These are phyloP conservation scores for Exserohilum rostratum DNA, from an alignment of 2,329 filamentous ascomycete genomes.

Conservation along the genomic window DNA sequence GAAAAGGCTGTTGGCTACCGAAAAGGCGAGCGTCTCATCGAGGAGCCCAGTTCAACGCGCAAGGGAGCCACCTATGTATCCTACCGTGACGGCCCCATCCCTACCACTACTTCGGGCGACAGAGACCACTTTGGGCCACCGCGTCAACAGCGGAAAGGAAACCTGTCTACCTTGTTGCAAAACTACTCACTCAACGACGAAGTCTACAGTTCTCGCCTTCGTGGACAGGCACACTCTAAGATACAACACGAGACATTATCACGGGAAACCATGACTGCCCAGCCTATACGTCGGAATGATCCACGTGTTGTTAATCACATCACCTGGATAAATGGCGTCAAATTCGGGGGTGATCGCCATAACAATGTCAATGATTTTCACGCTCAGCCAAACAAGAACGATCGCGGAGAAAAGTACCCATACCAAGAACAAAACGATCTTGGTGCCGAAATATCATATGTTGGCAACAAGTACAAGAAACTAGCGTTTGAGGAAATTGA, in stretches of 20 bases:
- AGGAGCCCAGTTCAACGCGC: constrained; percentile 75
- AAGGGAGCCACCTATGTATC: constrained; percentile 84
- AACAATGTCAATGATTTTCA: constrained; percentile 30
- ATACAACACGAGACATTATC: constrained; percentile 12
- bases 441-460: constrained; percentile 66
- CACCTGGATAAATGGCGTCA: constrained; percentile 69
- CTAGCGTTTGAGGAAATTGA: constrained; percentile 66
- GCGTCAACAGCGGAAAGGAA: constrained; percentile 29
- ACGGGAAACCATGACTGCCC: constrained; percentile 55
- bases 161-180: constrained; percentile 36
- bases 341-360: constrained; percentile 56
- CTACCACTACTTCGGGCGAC: constrained; percentile 20
- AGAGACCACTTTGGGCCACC: constrained; percentile 27
- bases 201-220: constrained; percentile 11
- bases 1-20: constrained; percentile 71
- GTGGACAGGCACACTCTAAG: constrained; percentile 14
- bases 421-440: constrained; percentile 54
- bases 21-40: constrained; percentile 69
- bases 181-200: constrained; percentile 26
- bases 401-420: constrained; percentile 36
- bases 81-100: constrained; percentile 65
- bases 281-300: constrained; percentile 56
- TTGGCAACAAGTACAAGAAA: constrained; percentile 66
- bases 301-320: constrained; percentile 64
- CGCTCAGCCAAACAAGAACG: constrained; percentile 22